Evolutionary conservation across 2,329 filamentous ascomycete genomes (phyloP).

Genomic region (Rutstroemia sp.): DNA sequence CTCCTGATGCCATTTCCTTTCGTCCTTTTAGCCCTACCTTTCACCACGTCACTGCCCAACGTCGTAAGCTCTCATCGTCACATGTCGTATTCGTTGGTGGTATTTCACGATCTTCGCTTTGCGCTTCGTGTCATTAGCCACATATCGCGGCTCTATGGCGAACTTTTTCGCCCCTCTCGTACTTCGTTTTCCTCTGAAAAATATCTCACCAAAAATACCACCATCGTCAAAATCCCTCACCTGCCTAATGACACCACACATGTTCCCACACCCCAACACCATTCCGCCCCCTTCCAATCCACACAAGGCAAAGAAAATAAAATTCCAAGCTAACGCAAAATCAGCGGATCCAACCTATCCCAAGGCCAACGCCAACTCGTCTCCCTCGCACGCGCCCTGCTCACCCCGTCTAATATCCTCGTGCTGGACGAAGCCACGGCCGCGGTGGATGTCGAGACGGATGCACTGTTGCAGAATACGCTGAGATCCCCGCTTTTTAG

Average conservation of each 20-base stretch:
- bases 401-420: conserved; percentile 94
- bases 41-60: conserved; percentile 12
- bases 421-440: conserved; percentile 96
- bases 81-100: conserved; percentile 5
- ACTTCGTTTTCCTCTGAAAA: background rate
- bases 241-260: background rate
- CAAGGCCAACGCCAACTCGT: conserved; percentile 92
- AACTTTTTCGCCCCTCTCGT: background rate
- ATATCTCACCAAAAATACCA: background rate
- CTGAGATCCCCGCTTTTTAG: conserved; percentile 63
- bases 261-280: too few species aligned
- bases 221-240: background rate
- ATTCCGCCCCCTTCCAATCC: too few species aligned
- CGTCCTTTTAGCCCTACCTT: conserved; percentile 7
- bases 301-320: background rate
- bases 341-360: conserved; percentile 81
- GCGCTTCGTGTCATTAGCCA: background rate
- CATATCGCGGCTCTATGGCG: background rate
- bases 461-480: conserved; percentile 58
- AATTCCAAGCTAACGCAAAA: conserved; percentile 6
- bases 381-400: conserved; percentile 83
- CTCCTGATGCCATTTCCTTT: conserved; percentile 9
- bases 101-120: background rate
- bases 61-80: conserved; percentile 2
- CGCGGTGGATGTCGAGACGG: conserved; percentile 60